Base-by-base conservation (phyloP, 345 rosid genomes). In the Firmiana major region DNA sequence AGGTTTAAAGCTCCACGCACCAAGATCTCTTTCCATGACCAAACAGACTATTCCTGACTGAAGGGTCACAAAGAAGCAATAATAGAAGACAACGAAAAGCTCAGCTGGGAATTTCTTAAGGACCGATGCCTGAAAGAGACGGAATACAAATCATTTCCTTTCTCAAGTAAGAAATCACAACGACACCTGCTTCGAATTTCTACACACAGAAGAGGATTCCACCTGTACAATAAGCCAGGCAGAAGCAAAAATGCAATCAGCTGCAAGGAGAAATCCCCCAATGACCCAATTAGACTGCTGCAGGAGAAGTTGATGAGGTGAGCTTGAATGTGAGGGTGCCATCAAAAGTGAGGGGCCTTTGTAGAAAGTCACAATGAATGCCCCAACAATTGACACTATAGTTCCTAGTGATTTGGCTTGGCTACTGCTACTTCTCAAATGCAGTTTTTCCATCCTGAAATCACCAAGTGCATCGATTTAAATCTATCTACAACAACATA, bases 61-160 rank as follows among this genome's bases (percentile, higher is more conserved):
- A 80, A 88, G 82, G 59, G 85, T 82, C 73, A 79, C 89, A 79
- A 88, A 88, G 85, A 88, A 84, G 81, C 74, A 79, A 81, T 82
- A 83, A 63, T 66, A 86, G 82, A 86, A 83, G 75, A 86, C 90
- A 15, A 86, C 45, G 26, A 69, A 74, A 24, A 86, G 60, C 81
- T 84, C 87, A 28, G 84, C 89, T 2, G 89, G 87, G 70, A 79
- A 88, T 46, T 80, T 84, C 79, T 81, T 78, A 15, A 82, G 81
- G 51, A 84, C 53, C 21, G 66, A 77, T 21, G 83, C 81, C 87
- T 84, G 82, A 28, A 76, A 73, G 5, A 5, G 28, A 22, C 16
- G 9, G 7, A 75, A 71, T 9, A 70, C 21, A 55, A 7, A 73
- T 57, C 11, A 75, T 66, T 67, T 58, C 45, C 59, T 34, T 40